Evolutionary conservation across 2,329 filamentous ascomycete genomes (phyloP).

Genomic region (Xylariaceae sp.): DNA sequence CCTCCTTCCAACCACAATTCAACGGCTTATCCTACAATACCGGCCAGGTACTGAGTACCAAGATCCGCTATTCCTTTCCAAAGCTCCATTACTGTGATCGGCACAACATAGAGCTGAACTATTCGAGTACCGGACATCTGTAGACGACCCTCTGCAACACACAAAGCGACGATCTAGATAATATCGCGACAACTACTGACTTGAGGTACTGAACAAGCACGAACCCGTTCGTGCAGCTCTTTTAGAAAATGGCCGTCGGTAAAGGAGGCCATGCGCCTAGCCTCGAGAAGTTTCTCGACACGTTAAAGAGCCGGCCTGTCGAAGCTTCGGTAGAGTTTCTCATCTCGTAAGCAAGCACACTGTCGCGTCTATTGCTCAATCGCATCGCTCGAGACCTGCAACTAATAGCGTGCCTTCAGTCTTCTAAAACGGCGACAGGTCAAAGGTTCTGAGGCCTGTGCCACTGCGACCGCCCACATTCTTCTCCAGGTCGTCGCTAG

Average conservation of each 20-base stretch:
- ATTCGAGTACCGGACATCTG: not conserved
- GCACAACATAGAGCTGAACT: not conserved
- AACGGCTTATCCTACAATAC: not conserved
- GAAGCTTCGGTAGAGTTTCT: constrained; percentile 80
- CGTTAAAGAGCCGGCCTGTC: constrained; percentile 66
- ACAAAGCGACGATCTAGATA: not conserved
- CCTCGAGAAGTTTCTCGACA: constrained; percentile 71
- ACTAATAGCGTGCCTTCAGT: constrained; percentile 39
- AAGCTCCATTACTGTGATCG: constrained; percentile 1
- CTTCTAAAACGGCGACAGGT: constrained; percentile 90
- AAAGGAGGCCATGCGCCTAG: constrained; percentile 60
- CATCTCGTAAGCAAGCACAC: constrained; percentile 57
- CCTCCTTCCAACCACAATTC: not conserved
- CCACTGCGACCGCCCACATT: constrained; percentile 83
- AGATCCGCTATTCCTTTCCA: not conserved
- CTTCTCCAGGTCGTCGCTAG: constrained; percentile 80
- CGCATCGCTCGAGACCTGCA: constrained; percentile 1
- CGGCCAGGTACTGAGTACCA: not conserved
- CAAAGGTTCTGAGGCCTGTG: constrained; percentile 78
- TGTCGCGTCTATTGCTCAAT: not conserved
- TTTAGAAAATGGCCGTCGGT: constrained; percentile 50
- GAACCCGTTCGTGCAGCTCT: not conserved
- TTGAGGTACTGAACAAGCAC: not conserved
- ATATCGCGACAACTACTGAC: constrained; percentile 3
- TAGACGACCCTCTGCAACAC: not conserved